Base-by-base conservation (phyloP, 2,329 filamentous ascomycete species). In the Pyrenophora seminiperda region DNA sequence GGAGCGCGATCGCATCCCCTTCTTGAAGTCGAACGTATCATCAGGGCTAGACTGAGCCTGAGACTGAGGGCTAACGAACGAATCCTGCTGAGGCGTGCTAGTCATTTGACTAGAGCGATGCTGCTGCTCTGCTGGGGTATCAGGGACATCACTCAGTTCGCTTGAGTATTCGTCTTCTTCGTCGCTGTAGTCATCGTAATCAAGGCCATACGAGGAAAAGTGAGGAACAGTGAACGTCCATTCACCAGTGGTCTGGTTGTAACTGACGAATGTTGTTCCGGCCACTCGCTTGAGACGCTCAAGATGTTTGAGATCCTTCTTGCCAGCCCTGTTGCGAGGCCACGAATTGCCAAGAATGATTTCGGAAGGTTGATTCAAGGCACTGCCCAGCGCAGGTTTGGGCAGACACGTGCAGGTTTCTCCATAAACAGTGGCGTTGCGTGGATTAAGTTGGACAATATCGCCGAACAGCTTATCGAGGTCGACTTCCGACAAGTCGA, bases 151-250 rank as follows among this genome's bases (percentile, higher is more conserved):
- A 53, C 73, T 76, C 13, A 78, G 62, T 34, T 61, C 60, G 49
- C 68, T 72, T n/a, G 67, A 67, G 10, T 36, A 42, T 22, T 62
- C 62, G 54, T 80, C 78, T 41, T 89, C 87, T 20, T 90, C 87
- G 36, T 91, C 89, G 40, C 60, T 65, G 51, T 65, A 68, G 32
- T 89, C 81, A 22, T 81, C 76, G 32, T 90, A 90, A 57, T 93
- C 88, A 45, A 97, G 81, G 32, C 89, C 92, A 68, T 99, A 99
- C 1, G 91, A 96, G 1, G 93, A 97, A 73, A 95, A 99, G 73
- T 99, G 94, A 66, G 93, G 86, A n/a, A 99, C 94, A 7, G 80
- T 85, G 77, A 99, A 99, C 11, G 84, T 83, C 95, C 95, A 99
- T 38, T 89, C 83, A 43, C 93, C 94, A 43, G 86, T 91, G 1